These are phyloP conservation scores for Conticribra guillardii DNA, from an alignment of 108 stramenopile genomes.

Conservation along the genomic window DNA sequence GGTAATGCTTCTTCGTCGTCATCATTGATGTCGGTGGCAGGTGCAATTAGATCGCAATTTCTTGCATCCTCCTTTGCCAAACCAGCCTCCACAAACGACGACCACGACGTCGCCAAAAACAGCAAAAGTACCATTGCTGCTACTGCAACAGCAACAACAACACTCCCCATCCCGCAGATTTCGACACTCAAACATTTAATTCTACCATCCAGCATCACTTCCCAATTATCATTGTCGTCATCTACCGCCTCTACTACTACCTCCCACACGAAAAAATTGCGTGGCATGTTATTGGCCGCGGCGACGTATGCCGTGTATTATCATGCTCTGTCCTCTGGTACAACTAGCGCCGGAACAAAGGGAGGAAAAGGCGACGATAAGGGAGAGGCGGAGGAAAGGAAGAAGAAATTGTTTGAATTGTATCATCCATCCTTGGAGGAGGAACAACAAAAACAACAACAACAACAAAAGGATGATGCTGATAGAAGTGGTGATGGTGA, in stretches of 20 bases:
- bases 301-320: slow-evolving; percentile 46
- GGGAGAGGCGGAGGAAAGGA: slow-evolving; percentile 4
- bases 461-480: too few relatives aligned
- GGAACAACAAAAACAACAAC: too few relatives aligned
- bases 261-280: slow-evolving; percentile 50
- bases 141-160: too few relatives aligned
- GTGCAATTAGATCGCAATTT: slow-evolving; percentile 23
- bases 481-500: slow-evolving; percentile 12
- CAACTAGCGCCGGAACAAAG: too few relatives aligned
- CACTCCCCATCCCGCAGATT: too few relatives aligned
- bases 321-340: too few relatives aligned
- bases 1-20: not conserved
- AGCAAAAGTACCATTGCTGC: too few relatives aligned
- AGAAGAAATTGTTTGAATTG: slow-evolving; percentile 50
- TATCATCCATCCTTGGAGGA: slow-evolving; percentile 56
- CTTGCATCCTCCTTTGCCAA: slow-evolving; percentile 7
- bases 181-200: too few relatives aligned
- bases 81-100: slow-evolving; percentile 2
- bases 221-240: too few relatives aligned
- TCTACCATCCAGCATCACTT: too few relatives aligned
- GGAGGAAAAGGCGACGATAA: too few relatives aligned
- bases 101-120: slow-evolving; percentile 30
- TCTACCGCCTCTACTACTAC: too few relatives aligned
- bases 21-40: slow-evolving; percentile 2
- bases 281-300: slow-evolving; percentile 70